phyloP scores from a whole-genome alignment of 768 basidiomycete species.

The Tylopilus felleus region DNA sequence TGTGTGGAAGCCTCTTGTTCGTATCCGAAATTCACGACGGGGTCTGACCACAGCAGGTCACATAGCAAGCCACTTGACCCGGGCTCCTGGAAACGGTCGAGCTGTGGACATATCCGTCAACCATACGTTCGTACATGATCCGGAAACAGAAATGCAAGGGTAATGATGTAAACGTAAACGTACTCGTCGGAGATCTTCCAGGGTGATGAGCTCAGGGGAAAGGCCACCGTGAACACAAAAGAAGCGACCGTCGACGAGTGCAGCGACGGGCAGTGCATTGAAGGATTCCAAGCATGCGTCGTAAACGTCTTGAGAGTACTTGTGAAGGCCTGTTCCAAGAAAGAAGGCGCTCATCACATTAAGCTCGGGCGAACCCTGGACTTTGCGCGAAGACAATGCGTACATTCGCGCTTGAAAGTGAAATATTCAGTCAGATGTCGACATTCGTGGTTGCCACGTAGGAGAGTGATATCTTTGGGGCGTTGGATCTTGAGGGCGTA shows the following conservation, averaged over 20 bases:
- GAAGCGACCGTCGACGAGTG: slow-evolving; percentile 91
- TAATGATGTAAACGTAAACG: slow-evolving; percentile 31
- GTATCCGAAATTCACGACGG: slow-evolving; percentile 82
- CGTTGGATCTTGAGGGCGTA: slow-evolving; percentile 91
- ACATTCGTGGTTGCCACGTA: slow-evolving; percentile 97
- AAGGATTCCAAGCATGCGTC: slow-evolving; percentile 92
- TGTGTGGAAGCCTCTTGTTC: slow-evolving; percentile 57
- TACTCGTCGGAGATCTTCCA: slow-evolving; percentile 72
- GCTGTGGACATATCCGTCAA: slow-evolving; percentile 40
- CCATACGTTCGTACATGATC: neutral
- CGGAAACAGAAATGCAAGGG: neutral
- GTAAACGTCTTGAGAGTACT: slow-evolving; percentile 55
- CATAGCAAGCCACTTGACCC: slow-evolving; percentile 89
- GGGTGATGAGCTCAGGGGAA: slow-evolving; percentile 76
- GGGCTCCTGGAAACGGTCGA: slow-evolving; percentile 92
- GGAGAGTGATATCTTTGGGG: slow-evolving; percentile 74
- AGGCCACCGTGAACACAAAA: slow-evolving; percentile 98
- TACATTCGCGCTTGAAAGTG: slow-evolving; percentile 97
- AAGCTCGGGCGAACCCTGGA: slow-evolving; percentile 4
- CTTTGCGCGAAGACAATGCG: slow-evolving; percentile 28
- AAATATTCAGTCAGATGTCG: slow-evolving; percentile 96
- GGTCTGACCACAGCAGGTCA: slow-evolving; percentile 96
- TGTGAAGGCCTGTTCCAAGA: slow-evolving; percentile 25
- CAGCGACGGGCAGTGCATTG: slow-evolving; percentile 85
- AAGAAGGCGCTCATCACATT: slow-evolving; percentile 7